Conservation (phyloP, 148 eudicot species). For the Amaranthus hypochondriacus region DNA sequence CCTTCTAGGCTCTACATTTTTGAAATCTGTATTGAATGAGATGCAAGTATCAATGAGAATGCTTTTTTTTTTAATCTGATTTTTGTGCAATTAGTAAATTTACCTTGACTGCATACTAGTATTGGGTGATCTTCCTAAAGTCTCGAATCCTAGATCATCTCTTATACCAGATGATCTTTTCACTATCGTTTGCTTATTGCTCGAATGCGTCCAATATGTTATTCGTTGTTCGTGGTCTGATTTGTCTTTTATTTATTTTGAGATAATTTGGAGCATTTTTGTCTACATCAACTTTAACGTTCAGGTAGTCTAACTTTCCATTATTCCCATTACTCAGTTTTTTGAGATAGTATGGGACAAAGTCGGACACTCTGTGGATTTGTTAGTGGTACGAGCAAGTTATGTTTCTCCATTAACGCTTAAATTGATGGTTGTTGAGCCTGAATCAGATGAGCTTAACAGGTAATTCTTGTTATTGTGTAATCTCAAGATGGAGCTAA, state of each 20-base stretch:
- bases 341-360: slow-evolving; percentile 13
- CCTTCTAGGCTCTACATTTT: not conserved
- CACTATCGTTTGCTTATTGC: not conserved
- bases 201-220: not conserved
- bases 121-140: not conserved
- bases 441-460: not conserved
- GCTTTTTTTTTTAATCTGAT: not conserved
- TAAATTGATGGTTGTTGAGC: slow-evolving; percentile 7
- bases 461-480: slow-evolving; percentile 8
- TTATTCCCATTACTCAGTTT: not conserved
- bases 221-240: not conserved
- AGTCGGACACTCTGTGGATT: not conserved
- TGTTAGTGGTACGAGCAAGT: not conserved
- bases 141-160: not conserved
- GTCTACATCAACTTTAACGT: not conserved
- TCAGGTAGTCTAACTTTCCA: not conserved
- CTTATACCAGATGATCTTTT: not conserved
- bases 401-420: slow-evolving; percentile 3
- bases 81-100: not conserved
- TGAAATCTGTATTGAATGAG: not conserved
- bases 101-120: not conserved
- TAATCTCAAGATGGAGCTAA: not conserved
- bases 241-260: not conserved
- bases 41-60: not conserved
- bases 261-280: not conserved